Evolutionary conservation across 2,329 filamentous ascomycete species (phyloP), one percentile per base, ranked within the genome.

Genomic region (Trichoderma afroharzianum): DNA sequence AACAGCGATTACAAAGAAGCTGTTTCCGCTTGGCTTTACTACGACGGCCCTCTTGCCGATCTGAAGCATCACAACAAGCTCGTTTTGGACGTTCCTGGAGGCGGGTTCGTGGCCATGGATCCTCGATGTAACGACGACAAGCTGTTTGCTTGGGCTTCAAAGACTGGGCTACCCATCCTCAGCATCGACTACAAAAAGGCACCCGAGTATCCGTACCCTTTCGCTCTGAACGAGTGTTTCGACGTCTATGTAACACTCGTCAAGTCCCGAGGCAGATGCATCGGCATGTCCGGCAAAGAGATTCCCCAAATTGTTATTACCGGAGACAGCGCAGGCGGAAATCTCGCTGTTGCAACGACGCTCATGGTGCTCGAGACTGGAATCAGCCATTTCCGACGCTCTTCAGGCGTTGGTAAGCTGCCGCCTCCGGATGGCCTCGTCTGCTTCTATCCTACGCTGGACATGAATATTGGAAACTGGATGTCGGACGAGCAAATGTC

Each of bases 401-500:
- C 74, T 12, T 72, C 77, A 14, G 72, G 75, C 1, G 72, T 90
- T 73, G 83, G 83, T 24, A 84, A 89, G 3, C 85, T 97, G 6
- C 92, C 94, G 0, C 79, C 88, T 0, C 96, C 96, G 0, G 92
- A 93, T 67, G 95, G 94, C 0, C 82, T 98, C 8, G 86, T 98
- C 0, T 86, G 97, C 63, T 90, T 97, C 72, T 99, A 99, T 77
- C 96, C 96, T 0, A 91, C 92, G 0, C 83, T 99, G 72, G 96
- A 98, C 77, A 94, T 98, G 92, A 98, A 97, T 77, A 98, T 98
- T 75, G 94, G 94, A 47, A 98, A 95, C 80, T 99, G 96, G 96
- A 98, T 99, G 95, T 95, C 93, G 0, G 95, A 98, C 76, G 95
- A 98, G 80, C 95, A 99, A 79, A 97, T 98, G 93, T 90, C 93